Evolutionary conservation across 176 grass and related monocot species (phyloP), one percentile per base, ranked within the genome.

Genomic region (Miscanthus lutarioriparius): DNA sequence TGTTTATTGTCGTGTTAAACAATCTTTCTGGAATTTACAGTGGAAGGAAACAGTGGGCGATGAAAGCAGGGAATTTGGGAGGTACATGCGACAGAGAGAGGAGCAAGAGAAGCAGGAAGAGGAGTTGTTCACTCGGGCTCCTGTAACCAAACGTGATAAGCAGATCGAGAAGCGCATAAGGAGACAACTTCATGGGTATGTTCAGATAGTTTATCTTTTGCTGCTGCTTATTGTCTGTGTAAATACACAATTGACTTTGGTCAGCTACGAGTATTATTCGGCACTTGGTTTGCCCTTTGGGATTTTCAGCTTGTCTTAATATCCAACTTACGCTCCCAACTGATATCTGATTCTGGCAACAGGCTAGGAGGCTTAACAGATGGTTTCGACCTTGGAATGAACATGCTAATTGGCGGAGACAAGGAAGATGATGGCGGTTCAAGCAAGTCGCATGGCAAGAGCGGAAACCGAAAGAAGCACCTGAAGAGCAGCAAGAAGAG

Each of bases 111-210:
- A 89, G 47, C 77, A 87, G 28, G 97, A 99, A 86, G 91, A 96
- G 89, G 88, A 96, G 26, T 64, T 91, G 43, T 96, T 94, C 84
- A 94, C 83, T 49, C 75, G 92, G 74, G 93, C 96, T 86, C 91
- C 92, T 51, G 37, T 96, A 69, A 96, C 96, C 25, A 94, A 81
- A 70, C 91, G 64, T 79, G 91, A 96, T 53, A 99, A 96, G 75
- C 82, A 91, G 70, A 85, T 89, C 17, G 91, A 92, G 72, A 92
- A 82, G 67, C 79, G 79, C 72, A 92, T 92, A 79, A 86, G 26
- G 66, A 91, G 84, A 25, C 86, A 92, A 23, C 88, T 91, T 48
- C 86, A 99, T 51, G 91, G 89, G 96, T 96, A 94, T 77, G 86
- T 36, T 65, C 6, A 65, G 37, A 27, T 1, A 28, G 16, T 49